Evolutionary conservation across 2,329 filamentous ascomycete genomes (phyloP).

Genomic region (Fonsecaea nubica): DNA sequence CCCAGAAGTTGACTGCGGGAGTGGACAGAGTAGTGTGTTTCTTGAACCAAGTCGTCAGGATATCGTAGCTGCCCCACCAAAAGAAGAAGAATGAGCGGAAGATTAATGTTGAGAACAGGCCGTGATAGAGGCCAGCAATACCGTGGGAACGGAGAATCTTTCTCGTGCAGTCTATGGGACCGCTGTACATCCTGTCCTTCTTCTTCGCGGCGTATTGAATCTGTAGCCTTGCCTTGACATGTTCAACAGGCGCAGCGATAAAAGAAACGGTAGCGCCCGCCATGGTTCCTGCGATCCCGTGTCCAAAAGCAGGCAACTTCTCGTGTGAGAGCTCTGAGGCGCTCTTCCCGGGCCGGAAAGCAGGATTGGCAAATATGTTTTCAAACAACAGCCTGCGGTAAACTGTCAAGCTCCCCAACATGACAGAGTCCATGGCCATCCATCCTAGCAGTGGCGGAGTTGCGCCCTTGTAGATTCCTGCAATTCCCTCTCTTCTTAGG

Average conservation of each 20-base stretch:
- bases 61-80: constrained; percentile 96
- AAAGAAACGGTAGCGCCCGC: constrained; percentile 91
- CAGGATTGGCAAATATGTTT: constrained; percentile 71
- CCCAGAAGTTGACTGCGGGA: constrained; percentile 94
- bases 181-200: constrained; percentile 77
- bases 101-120: constrained; percentile 80
- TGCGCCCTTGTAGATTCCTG: constrained; percentile 91
- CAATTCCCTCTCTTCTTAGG: constrained; percentile 80
- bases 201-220: constrained; percentile 88
- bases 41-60: constrained; percentile 73
- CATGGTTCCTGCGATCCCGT: constrained; percentile 85
- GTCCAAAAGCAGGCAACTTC: constrained; percentile 74
- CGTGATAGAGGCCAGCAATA: constrained; percentile 80
- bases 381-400: constrained; percentile 86
- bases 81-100: constrained; percentile 96
- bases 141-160: constrained; percentile 72
- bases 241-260: constrained; percentile 91
- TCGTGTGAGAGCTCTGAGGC: constrained; percentile 32
- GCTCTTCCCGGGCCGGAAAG: constrained; percentile 47
- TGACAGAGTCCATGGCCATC: constrained; percentile 96
- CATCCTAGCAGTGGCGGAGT: constrained; percentile 91
- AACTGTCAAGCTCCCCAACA: constrained; percentile 89
- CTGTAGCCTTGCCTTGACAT: constrained; percentile 91
- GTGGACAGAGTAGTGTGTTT: constrained; percentile 72
- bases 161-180: constrained; percentile 80